phyloP scores from a whole-genome alignment of 2,329 filamentous ascomycete genomes.

The Diaporthe nobilis region DNA sequence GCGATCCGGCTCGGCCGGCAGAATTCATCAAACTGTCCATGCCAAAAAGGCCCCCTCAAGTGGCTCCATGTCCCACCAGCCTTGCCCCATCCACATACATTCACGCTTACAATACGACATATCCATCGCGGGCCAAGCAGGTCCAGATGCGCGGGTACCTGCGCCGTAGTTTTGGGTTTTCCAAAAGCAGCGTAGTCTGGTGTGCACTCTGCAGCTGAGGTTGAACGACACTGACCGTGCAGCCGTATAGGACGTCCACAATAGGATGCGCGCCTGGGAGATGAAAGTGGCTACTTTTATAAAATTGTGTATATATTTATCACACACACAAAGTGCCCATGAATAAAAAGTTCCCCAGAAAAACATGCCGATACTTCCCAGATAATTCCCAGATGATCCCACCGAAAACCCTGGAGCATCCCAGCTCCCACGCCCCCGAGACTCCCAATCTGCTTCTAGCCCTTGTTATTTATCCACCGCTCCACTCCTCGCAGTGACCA shows the following conservation, averaged over 20 bases:
- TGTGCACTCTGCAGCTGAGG: background rate
- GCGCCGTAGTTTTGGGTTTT: background rate
- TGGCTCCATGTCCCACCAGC: conserved; percentile 25
- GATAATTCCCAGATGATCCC: background rate
- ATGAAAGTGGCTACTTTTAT: conserved; percentile 25
- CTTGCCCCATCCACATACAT: conserved; percentile 5
- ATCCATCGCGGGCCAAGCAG: conserved; percentile 4
- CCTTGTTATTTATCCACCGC: conserved; percentile 12
- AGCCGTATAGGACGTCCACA: background rate
- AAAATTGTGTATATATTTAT: background rate
- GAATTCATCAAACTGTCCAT: conserved; percentile 20
- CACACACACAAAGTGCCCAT: background rate
- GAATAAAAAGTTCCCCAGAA: conserved; percentile 7
- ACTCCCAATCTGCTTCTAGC: conserved; percentile 2
- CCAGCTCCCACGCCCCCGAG: conserved; percentile 6
- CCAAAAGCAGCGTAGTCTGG: background rate
- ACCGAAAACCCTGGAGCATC: background rate
- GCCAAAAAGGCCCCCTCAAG: conserved; percentile 2
- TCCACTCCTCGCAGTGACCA: conserved; percentile 31
- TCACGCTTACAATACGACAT: conserved; percentile 15
- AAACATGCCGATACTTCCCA: conserved; percentile 3
- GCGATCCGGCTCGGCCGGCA: conserved; percentile 23
- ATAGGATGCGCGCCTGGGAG: background rate
- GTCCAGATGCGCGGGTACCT: background rate
- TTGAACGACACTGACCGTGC: background rate